Evolutionary conservation across 2,329 filamentous ascomycete genomes (phyloP).

Genomic region (Incumbomyces delicatus): DNA sequence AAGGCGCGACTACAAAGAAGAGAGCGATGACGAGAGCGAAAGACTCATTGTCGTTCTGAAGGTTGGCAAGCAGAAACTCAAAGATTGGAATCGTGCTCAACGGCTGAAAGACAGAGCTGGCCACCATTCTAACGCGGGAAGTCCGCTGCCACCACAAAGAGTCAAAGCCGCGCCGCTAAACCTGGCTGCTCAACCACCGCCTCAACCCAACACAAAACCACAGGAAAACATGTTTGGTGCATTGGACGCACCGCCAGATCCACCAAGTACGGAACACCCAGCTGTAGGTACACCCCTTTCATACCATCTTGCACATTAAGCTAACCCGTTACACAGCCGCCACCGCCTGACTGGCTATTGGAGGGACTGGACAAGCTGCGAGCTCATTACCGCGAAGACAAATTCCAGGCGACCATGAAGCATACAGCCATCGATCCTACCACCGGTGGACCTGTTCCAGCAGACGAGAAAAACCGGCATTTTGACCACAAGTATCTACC

Average conservation of each 20-base stretch:
- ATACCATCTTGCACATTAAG: constrained; percentile 5
- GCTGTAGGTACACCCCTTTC: constrained; percentile 31
- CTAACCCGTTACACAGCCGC: constrained; percentile 47
- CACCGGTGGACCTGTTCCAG: constrained; percentile 55
- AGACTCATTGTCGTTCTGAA: constrained; percentile 65
- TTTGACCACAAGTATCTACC: constrained; percentile 76
- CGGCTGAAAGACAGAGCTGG: constrained; percentile 39
- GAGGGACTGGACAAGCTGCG: constrained; percentile 63
- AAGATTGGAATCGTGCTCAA: constrained; percentile 46
- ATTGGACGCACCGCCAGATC: constrained; percentile 36
- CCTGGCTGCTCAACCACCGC: constrained; percentile 42
- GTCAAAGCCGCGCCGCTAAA: constrained; percentile 14
- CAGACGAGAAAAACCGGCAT: constrained; percentile 42
- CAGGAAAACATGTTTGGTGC: constrained; percentile 30
- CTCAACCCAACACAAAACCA: constrained; percentile 20
- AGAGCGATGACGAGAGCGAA: constrained; percentile 62
- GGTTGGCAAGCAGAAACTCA: constrained; percentile 62
- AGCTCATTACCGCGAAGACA: constrained; percentile 63
- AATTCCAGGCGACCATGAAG: constrained; percentile 85
- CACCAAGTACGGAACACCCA: constrained; percentile 32
- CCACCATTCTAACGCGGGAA: constrained; percentile 19
- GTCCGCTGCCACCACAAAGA: constrained; percentile 21
- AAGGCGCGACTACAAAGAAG: constrained; percentile 62
- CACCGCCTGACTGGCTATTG: constrained; percentile 77
- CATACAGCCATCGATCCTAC: constrained; percentile 69